Base-by-base conservation (phyloP, 2,329 filamentous ascomycete genomes). In the Alternaria metachromatica region DNA sequence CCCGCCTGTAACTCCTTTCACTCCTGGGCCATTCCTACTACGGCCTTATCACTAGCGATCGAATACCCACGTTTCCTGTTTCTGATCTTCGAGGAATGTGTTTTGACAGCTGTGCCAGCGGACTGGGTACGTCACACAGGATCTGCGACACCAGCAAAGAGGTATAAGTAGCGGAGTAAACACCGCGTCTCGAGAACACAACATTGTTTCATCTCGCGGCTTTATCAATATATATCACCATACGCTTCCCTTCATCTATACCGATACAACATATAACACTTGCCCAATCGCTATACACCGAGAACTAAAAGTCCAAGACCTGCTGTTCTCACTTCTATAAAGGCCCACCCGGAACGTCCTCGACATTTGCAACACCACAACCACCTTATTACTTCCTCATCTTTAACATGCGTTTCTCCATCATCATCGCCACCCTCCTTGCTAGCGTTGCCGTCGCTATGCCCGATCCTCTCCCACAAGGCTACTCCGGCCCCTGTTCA, bases 401-500 rank as follows among this genome's bases (percentile, higher is more conserved):
- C 37, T 21, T 33, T 60, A 66, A 18, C 2, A 71, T 71, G 68
- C 68, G 65, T 55, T 25, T 65, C 33, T 63, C 62, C n/a, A 46
- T 69, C 50, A 21, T 71, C 43, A 6, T 69, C 33, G 58, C 67
- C 50, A 63, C 68, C 12, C 45, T 71, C 51, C 54, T 71, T 5
- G 65, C 65, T 10, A 62, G 61, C 60, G 45, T 72, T 26, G 69
- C 62, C 45, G 37, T 62, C 26, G 72, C 72, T 6, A 63, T 71
- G 58, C 71, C 72, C 28, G 70, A 74, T 30, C 70, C 70, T n/a
- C 43, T 66, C 3, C 68, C 72, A 15, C 70, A 68, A 60, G 71
- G 66, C 45, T 74, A 69, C 55, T 58, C 58, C 0, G 70, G 71
- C 5, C 69, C 72, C n/a, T 71, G 69, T 57, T 33, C 55, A 8